Conservation (phyloP, 2,329 filamentous ascomycete genomes). For the Polytolypa hystricis region DNA sequence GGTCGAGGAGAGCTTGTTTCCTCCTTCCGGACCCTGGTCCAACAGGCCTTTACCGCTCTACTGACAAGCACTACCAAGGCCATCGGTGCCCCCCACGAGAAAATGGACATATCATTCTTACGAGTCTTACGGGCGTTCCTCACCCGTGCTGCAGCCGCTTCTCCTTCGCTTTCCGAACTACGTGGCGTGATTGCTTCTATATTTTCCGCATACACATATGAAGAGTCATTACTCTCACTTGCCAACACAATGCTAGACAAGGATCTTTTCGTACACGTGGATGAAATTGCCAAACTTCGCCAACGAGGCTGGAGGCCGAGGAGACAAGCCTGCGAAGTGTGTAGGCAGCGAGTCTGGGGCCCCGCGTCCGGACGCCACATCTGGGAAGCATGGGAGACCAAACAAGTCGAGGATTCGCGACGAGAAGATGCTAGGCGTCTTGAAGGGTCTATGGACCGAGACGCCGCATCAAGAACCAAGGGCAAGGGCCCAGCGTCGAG, state of each 20-base stretch:
- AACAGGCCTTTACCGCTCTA: constrained; percentile 81
- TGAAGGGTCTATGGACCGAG: constrained; percentile 19
- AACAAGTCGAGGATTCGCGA: constrained; percentile 26
- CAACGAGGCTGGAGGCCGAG: constrained; percentile 82
- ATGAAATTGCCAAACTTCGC: constrained; percentile 60
- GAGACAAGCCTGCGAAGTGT: constrained; percentile 79
- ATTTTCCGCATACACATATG: constrained; percentile 91
- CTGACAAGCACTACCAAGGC: constrained; percentile 47
- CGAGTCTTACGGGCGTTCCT: constrained; percentile 83
- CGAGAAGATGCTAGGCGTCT: constrained; percentile 20
- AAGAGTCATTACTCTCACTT: constrained; percentile 75
- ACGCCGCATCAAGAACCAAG: constrained; percentile 23
- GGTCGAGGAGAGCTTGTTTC: constrained; percentile 44
- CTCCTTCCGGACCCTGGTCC: constrained; percentile 67
- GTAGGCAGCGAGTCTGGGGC: constrained; percentile 74
- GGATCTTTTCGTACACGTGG: constrained; percentile 76
- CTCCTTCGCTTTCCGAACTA: constrained; percentile 77
- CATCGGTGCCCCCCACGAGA: constrained; percentile 20
- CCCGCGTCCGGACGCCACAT: constrained; percentile 67
- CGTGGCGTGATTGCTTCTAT: constrained; percentile 77
- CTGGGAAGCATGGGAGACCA: constrained; percentile 71
- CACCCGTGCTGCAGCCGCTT: constrained; percentile 65
- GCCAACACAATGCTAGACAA: constrained; percentile 80
- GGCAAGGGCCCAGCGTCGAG: constrained; percentile 22
- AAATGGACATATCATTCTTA: constrained; percentile 64